Conservation (phyloP, 768 basidiomycete genomes). For the Collybia mongolica region DNA sequence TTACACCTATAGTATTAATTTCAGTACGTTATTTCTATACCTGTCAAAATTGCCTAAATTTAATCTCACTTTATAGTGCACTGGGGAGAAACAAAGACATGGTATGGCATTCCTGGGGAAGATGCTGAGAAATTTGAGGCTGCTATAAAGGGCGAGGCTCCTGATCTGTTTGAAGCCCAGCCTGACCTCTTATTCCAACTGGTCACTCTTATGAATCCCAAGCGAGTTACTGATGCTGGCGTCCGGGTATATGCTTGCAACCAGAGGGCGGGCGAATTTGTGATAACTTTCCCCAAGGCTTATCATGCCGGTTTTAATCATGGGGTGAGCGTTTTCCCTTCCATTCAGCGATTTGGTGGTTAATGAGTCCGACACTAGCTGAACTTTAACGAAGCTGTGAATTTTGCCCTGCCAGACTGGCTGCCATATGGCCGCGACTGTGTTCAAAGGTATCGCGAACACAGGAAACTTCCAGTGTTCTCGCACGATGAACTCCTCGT, state of each 20-base stretch:
- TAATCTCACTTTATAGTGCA: constrained; percentile 63
- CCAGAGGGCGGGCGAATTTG: constrained; percentile 96
- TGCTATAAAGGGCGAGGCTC: constrained; percentile 92
- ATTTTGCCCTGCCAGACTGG: constrained; percentile 98
- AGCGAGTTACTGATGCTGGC: constrained; percentile 80
- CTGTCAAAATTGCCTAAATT: constrained; percentile 10
- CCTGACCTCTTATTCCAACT: constrained; percentile 97
- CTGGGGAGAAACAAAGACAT: constrained; percentile 99
- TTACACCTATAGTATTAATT: constrained; percentile 96
- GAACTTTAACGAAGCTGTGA: constrained; percentile 99
- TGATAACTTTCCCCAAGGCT: constrained; percentile 96
- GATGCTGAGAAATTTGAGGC: constrained; percentile 96
- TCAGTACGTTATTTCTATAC: constrained; percentile 53
- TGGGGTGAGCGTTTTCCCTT: constrained; percentile 57
- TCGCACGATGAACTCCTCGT: constrained; percentile 96
- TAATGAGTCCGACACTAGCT: constrained; percentile 48
- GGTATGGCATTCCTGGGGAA: constrained; percentile 97
- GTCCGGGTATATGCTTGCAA: constrained; percentile 94
- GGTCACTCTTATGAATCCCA: constrained; percentile 96
- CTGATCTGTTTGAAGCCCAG: constrained; percentile 97
- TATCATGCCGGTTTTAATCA: constrained; percentile 99
- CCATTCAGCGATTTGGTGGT: constrained; percentile 3
- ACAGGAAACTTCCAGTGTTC: constrained; percentile 93
- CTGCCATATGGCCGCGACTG: constrained; percentile 83
- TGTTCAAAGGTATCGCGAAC: constrained; percentile 85